A percentile compares a stretch with the other conserved stretches of the same genome.
These are phyloP conservation scores for Waitea zeae DNA, from an alignment of 1,284 basidiomycete species.

Conservation along the genomic window DNA sequence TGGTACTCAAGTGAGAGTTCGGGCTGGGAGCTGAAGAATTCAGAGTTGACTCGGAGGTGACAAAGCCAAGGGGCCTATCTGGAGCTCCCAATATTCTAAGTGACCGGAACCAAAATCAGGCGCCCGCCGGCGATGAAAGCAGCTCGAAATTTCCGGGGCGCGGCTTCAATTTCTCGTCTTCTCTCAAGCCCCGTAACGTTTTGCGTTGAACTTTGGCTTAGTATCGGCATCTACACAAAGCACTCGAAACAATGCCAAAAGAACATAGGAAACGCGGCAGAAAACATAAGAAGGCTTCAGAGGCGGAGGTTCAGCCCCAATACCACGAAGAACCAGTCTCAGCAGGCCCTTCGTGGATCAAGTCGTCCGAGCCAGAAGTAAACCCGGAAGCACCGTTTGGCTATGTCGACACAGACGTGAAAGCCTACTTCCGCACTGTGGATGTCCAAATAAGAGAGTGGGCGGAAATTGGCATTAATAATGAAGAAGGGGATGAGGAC, in stretches of 20 bases:
- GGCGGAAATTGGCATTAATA: slow-evolving; percentile 31
- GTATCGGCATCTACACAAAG: too few species aligned
- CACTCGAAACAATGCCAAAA: slow-evolving; percentile 39
- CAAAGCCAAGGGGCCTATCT: too few species aligned
- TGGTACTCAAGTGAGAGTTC: too few species aligned
- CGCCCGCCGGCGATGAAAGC: too few species aligned
- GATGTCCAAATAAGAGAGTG: slow-evolving; percentile 76
- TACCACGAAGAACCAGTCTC: slow-evolving; percentile 3
- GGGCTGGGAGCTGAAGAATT: too few species aligned
- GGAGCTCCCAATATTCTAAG: too few species aligned
- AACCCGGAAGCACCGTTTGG: slow-evolving; percentile 67
- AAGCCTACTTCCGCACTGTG: slow-evolving; percentile 81
- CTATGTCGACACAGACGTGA: slow-evolving; percentile 72
- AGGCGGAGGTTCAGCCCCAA: slow-evolving; percentile 12
- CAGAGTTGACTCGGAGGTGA: too few species aligned
- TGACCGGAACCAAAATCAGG: too few species aligned
- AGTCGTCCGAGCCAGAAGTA: slow-evolving; percentile 17
- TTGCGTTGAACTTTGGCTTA: too few species aligned
- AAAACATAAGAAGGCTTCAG: slow-evolving; percentile 40
- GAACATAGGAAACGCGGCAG: slow-evolving; percentile 66
- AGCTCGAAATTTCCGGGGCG: too few species aligned
- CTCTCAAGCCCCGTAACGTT: too few species aligned
- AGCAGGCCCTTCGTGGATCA: slow-evolving; percentile 48
- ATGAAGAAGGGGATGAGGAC: slow-evolving; percentile 25
- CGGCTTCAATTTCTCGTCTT: too few species aligned